Evolutionary conservation across 192 early-diverging fungal species (phyloP).

Genomic region (Podochytrium sp.): DNA sequence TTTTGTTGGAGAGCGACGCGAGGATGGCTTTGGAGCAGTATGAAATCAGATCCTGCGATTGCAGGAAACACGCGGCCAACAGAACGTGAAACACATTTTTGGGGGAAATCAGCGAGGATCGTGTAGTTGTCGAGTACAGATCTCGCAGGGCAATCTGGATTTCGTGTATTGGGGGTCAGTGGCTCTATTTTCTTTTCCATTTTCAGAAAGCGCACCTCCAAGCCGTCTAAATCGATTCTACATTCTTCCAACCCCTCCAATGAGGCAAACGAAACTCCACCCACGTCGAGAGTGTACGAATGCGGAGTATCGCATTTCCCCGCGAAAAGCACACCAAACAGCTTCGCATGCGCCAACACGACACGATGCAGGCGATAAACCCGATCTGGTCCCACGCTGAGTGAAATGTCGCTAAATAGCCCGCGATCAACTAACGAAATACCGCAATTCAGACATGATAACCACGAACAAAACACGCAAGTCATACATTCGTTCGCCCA

Average conservation of each 20-base stretch:
- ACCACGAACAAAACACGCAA: neutral
- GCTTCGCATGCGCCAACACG: slow-evolving; percentile 1
- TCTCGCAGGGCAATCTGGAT: slow-evolving; percentile 15
- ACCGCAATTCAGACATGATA: neutral
- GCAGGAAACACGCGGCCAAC: slow-evolving; percentile 45
- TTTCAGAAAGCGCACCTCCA: neutral
- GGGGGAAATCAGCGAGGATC: neutral
- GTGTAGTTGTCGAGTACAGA: neutral
- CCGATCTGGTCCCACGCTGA: neutral
- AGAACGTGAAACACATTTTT: slow-evolving; percentile 17
- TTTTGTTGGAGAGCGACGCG: slow-evolving; percentile 8
- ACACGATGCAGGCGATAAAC: slow-evolving; percentile 17
- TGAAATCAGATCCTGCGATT: slow-evolving; percentile 28
- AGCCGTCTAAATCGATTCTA: neutral
- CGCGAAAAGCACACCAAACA: slow-evolving; percentile 12
- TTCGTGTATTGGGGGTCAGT: neutral
- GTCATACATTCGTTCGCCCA: neutral
- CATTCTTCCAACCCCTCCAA: neutral
- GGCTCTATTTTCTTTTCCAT: too few species aligned
- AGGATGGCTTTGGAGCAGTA: slow-evolving; percentile 32
- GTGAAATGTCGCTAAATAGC: neutral
- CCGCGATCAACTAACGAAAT: neutral
- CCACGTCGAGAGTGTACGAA: slow-evolving; percentile 9
- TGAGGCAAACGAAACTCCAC: neutral
- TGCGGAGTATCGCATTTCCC: neutral